Evolutionary conservation across 2,329 filamentous ascomycete species (phyloP), one percentile per base, ranked within the genome.

Genomic region (Zymoseptoria tritici): DNA sequence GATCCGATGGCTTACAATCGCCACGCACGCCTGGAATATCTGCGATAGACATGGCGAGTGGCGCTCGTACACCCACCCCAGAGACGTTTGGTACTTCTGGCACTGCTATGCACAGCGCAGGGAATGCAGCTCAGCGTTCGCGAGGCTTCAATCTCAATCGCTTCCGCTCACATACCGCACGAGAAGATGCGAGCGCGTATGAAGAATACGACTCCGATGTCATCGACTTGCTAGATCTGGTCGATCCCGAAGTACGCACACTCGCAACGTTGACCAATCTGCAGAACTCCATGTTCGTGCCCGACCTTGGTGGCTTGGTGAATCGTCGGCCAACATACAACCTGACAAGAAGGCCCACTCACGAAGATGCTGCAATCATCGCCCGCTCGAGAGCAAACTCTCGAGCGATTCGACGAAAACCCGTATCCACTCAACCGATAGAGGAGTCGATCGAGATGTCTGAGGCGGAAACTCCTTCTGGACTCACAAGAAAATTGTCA

Each of bases 261-360:
- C 77, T 96, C 3, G 90, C 89, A 0, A 93, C 90, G 13, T 81
- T 95, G 9, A 95, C 89, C 51, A 96, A 96, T 68, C 86, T 96
- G 20, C 90, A 95, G 69, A 96, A 96, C 72, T 94, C 90, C 0
- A 83, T 96, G 9, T 95, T 95, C 74, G 78, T 95, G 1, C 91
- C 91, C 0, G 87, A 91, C 64, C 79, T 95, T n/a, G 90, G 90
- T 49, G 78, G 80, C 60, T 85, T 85, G 67, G 67, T 95, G 55
- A 94, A 95, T 69, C 83, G 91, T 54, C 81, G 86, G 61, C 90
- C 90, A 1, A 91, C 89, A 0, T 96, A 94, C 72, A 84, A 84
- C 50, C 79, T 94, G 7, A 85, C 85, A 5, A 81, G 81, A 42
- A 77, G 70, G 24, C 75, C 73, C 20, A 74, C 73, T 64, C 70